Base-by-base conservation (phyloP, 768 basidiomycete genomes). In the Suillus clintonianus region DNA sequence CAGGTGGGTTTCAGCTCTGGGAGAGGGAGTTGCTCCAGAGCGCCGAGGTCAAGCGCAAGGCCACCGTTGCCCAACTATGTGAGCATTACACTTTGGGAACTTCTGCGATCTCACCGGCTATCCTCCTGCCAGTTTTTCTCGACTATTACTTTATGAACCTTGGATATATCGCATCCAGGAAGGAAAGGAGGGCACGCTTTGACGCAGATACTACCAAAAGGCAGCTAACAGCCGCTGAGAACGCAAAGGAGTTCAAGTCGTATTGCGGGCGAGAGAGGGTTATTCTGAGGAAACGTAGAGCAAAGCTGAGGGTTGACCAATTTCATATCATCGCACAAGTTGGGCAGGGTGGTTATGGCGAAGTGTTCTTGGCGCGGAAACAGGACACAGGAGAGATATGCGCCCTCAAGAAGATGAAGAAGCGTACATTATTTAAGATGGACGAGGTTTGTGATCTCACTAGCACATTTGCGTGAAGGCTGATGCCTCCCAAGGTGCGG, bases 241-340 rank as follows among this genome's bases (percentile, higher is more conserved):
- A 88, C 66, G 75, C 81, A 7, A 88, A 88, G 66, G 97, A 99
- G 74, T 91, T 94, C 82, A 91, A 89, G 72, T 94, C 93, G 0
- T 99, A 99, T 77, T 90, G 89, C 66, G 96, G 95, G 2, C 86
- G 95, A 30, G 97, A 99, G 76, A 90, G 97, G 15, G 96, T 96
- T 5, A 74, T 97, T 9, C 82, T 99, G n/a, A 85, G 97, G 60
- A 89, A 91, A 65, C 85, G 97, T n/a, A 84, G 97, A 42, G 89
- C 96, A 13, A 99, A 97, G 74, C 83, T 99, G 48, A 86, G 88
- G 64, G 88, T 99, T 30, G 94, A 98, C 56, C 93, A 97, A 71
- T 99, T 99, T 77, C 94, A 97, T 72, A 97, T 99, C 75, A 96
- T 99, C 67, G 95, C 95, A 0, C 97, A 99, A 77, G 95, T 99